Evolutionary conservation across 208 protist species (phyloP).

Genomic region (Trypanosoma conorhini): DNA sequence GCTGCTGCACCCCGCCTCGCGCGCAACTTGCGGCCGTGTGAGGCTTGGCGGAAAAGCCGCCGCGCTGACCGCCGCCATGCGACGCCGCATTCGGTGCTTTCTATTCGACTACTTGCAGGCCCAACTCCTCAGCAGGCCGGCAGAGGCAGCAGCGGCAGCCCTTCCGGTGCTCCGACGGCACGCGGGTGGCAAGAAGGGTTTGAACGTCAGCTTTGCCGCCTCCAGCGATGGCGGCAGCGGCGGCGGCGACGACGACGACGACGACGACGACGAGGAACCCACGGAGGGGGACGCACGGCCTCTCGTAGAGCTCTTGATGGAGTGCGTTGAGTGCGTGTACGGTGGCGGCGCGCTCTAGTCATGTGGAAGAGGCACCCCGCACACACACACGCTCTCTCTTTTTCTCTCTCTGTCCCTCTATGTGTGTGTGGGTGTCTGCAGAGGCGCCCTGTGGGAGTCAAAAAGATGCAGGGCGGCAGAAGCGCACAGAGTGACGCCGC

Average conservation of each 20-base stretch:
- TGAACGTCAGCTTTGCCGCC: slow-evolving; percentile 2
- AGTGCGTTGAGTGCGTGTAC: slow-evolving; percentile 14
- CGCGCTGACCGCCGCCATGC: neutral
- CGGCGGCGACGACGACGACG: neutral
- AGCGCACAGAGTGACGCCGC: neutral
- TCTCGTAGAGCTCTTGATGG: slow-evolving; percentile 26
- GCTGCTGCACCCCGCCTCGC: slow-evolving; percentile 15
- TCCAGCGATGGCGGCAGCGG: neutral
- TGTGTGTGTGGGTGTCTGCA: too few relatives aligned
- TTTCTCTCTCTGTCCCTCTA: neutral
- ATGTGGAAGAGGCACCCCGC: neutral
- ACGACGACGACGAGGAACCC: neutral
- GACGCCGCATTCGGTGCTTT: slow-evolving; percentile 12
- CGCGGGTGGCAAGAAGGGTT: neutral
- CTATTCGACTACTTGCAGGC: slow-evolving; percentile 16
- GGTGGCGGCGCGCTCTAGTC: neutral
- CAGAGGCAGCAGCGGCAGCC: neutral
- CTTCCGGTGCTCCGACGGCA: neutral
- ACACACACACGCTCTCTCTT: neutral
- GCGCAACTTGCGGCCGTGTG: neutral
- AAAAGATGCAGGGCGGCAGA: neutral
- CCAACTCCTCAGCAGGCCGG: slow-evolving; percentile 6
- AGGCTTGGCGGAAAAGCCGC: neutral
- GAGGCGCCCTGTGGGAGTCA: neutral
- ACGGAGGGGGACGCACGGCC: slow-evolving; percentile 15